Evolutionary conservation across 257 asterid genomes (phyloP).

Genomic region (Plantago ovata): DNA sequence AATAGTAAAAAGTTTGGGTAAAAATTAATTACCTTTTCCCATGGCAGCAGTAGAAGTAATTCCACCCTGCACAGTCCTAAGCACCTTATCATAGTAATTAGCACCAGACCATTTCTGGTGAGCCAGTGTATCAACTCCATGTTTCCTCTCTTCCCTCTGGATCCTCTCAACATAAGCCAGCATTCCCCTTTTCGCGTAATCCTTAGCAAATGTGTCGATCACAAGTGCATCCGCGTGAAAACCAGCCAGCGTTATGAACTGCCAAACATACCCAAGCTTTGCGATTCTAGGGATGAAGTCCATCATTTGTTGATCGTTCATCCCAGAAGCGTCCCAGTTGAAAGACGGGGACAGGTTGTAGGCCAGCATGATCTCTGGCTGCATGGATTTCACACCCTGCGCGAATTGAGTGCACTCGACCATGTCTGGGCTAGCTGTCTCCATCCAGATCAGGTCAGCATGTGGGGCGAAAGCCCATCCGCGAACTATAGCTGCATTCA

Average conservation of each 20-base stretch:
- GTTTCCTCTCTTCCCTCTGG: conserved; percentile 80
- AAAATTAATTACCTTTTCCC: conserved; percentile 66
- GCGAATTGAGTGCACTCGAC: conserved; percentile 89
- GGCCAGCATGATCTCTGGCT: conserved; percentile 83
- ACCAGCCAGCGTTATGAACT: conserved; percentile 94
- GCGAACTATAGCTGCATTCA: conserved; percentile 73
- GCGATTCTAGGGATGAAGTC: conserved; percentile 89
- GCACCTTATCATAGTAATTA: conserved; percentile 85
- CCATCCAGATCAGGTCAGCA: conserved; percentile 90
- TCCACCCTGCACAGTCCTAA: conserved; percentile 96
- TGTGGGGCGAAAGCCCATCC: conserved; percentile 84
- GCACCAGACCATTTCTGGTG: conserved; percentile 99
- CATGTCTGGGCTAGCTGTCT: conserved; percentile 78
- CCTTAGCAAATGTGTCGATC: conserved; percentile 79
- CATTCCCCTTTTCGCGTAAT: conserved; percentile 78
- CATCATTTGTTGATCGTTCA: conserved; percentile 77
- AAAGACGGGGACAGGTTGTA: conserved; percentile 92
- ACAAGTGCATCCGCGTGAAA: conserved; percentile 87
- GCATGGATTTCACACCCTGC: conserved; percentile 56
- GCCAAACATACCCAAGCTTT: conserved; percentile 82
- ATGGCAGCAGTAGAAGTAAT: conserved; percentile 95
- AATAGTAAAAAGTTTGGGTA: too few species aligned
- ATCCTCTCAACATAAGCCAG: conserved; percentile 89
- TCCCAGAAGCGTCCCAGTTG: conserved; percentile 98
- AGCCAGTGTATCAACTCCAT: conserved; percentile 97